Evolutionary conservation across 805 yeast species (phyloP), one percentile per base, ranked within the genome.

Genomic region (Metschnikowia lachancei): DNA sequence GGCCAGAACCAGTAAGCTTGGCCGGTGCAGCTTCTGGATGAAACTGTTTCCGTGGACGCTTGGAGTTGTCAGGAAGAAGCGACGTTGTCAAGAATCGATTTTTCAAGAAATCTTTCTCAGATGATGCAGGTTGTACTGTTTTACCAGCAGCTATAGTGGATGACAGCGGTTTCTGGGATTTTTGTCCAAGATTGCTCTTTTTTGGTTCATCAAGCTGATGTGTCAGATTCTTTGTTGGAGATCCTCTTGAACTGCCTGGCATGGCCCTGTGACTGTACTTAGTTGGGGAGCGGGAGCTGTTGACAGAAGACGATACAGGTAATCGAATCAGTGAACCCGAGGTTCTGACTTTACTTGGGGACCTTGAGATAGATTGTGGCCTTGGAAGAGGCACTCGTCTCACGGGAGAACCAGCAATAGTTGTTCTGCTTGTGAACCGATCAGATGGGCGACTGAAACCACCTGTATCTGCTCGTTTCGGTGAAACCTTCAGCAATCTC

Each of bases 41-140:
- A 54, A 52, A 14, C 48, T 32, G 39, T 16, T 40, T 47, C 33
- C 19, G 28, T 34, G 35, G 33, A 55, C 64, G 61, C 11, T 17
- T 30, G 17, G 30, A 18, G 17, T 62, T 63, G 3, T 61, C 57
- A 0, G 73, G 69, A 19, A 66, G 66, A 18, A 70, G 56, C 7
- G 67, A 62, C 1, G 73, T 67, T 0, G 72, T 64, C 29, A 69
- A 58, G 43, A 70, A 67, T 45, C 61, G 61, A 47, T 69, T 70
- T 49, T 60, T 66, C 13, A 55, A 18, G 8, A 46, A 36, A 34
- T 40, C 40, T 2, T 40, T 40, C 14, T 37, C 40, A 6, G 49
- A 24, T 3, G 48, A 36, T 2, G 36, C 18, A 1, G 20, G 10
- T 19, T 38, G 49, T n/a, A 38, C 50, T 11, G 49, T 46, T 42